Percentiles rank a stretch among this genome's conserved stretches.
Evolutionary conservation across 2,329 filamentous ascomycete species (phyloP).

Genomic region (Mariannaea sp.): DNA sequence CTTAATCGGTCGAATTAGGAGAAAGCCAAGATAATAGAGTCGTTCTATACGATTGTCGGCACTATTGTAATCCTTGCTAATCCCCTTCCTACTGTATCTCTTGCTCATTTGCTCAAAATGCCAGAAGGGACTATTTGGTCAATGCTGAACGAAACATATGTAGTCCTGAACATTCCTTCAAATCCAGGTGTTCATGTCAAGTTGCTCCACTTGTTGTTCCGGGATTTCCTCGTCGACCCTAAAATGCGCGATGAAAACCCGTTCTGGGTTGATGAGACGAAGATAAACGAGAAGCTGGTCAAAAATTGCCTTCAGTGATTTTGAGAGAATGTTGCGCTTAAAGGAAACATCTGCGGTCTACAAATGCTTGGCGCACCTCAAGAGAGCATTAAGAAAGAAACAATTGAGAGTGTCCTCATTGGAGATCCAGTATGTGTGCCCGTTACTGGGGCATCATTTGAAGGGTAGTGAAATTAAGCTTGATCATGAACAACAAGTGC

Average conservation of each 20-base stretch:
- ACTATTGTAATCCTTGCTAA: neutral
- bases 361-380: too few species aligned
- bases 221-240: constrained; percentile 43
- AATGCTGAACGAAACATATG: constrained; percentile 23
- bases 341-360: too few species aligned
- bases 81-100: constrained; percentile 25
- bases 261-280: neutral
- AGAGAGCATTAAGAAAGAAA: too few species aligned
- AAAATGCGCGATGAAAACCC: neutral
- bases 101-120: constrained; percentile 33
- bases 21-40: neutral
- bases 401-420: neutral
- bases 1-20: neutral
- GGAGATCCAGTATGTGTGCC: constrained; percentile 37
- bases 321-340: neutral
- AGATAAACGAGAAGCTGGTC: neutral
- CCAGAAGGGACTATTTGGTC: constrained; percentile 18
- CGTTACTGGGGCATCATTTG: constrained; percentile 45
- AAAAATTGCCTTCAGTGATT: neutral
- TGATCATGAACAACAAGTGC: constrained; percentile 26
- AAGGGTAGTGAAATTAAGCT: constrained; percentile 32
- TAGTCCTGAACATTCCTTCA: constrained; percentile 7
- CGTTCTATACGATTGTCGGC: neutral
- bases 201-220: constrained; percentile 41
- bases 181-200: neutral